A percentile compares a stretch with the other conserved stretches of the same genome.
phyloP scores from a whole-genome alignment of 192 early-diverging fungal genomes.

The Jimgerdemannia flammicorona region DNA sequence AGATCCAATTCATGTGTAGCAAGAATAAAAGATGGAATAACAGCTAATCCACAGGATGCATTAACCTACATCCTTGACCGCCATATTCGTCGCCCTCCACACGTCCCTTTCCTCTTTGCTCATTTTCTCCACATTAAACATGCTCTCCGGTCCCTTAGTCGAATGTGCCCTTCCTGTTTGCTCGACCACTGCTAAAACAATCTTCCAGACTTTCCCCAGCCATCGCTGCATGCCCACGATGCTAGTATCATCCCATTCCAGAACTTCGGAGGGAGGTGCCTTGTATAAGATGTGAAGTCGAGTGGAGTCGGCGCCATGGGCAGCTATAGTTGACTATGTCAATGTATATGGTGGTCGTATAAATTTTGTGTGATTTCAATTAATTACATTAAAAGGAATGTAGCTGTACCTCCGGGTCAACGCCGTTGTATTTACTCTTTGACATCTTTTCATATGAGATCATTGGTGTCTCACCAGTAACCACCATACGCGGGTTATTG shows the following conservation, averaged over 20 bases:
- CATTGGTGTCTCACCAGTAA: constrained; percentile 52
- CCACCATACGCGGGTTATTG: constrained; percentile 48
- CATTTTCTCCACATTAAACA: constrained; percentile 26
- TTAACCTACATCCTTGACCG: neutral
- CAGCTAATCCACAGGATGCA: neutral
- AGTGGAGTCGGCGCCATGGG: constrained; percentile 80
- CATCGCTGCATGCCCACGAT: constrained; percentile 93
- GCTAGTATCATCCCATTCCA: constrained; percentile 89
- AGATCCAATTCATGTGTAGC: neutral
- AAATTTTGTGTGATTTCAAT: neutral
- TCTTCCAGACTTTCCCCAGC: constrained; percentile 35
- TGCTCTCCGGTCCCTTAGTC: neutral
- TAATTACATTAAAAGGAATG: neutral
- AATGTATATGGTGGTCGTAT: no score
- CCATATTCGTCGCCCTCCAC: constrained; percentile 3
- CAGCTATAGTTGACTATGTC: constrained; percentile 43
- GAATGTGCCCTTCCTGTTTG: neutral
- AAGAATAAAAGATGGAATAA: neutral
- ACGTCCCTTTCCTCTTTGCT: constrained; percentile 46
- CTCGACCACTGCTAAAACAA: constrained; percentile 42
- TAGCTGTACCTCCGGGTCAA: constrained; percentile 67
- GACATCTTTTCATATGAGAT: constrained; percentile 93
- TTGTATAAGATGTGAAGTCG: constrained; percentile 83
- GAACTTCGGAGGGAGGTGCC: constrained; percentile 83
- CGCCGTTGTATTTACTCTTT: constrained; percentile 95